Evolutionary conservation across 768 basidiomycete genomes (phyloP).

Genomic region (Erythrobasidium yunnanense): DNA sequence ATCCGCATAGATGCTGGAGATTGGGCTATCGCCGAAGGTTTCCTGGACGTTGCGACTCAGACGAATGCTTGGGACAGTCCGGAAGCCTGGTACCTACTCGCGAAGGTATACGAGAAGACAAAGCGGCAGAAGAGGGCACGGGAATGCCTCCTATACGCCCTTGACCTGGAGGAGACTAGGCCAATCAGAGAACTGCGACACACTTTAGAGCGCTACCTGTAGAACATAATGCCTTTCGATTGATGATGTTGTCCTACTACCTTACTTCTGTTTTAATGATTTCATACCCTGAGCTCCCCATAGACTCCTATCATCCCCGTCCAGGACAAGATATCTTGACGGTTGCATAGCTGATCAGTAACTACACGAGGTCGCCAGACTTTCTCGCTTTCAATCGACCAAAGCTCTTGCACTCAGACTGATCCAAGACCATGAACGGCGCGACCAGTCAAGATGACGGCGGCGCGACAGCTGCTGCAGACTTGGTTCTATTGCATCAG

Average conservation of each 20-base stretch:
- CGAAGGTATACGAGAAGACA: slow-evolving; percentile 65
- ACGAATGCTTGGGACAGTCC: slow-evolving; percentile 71
- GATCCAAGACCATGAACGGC: not conserved
- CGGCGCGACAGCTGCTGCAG: slow-evolving; percentile 25
- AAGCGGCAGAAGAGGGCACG: slow-evolving; percentile 59
- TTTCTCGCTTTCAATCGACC: too few relatives aligned
- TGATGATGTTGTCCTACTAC: not conserved
- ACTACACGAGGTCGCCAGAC: too few relatives aligned
- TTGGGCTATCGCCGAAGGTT: slow-evolving; percentile 57
- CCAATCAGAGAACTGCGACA: slow-evolving; percentile 39
- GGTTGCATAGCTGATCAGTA: too few relatives aligned
- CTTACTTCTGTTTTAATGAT: too few relatives aligned
- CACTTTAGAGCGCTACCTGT: slow-evolving; percentile 29
- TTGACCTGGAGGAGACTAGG: slow-evolving; percentile 46
- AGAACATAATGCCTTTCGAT: not conserved
- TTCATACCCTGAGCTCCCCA: too few relatives aligned
- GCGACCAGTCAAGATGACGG: not conserved
- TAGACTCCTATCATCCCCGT: too few relatives aligned
- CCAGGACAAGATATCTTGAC: too few relatives aligned
- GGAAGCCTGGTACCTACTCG: slow-evolving; percentile 90
- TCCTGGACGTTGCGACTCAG: slow-evolving; percentile 65
- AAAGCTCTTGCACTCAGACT: not conserved
- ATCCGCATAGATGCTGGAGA: slow-evolving; percentile 51
- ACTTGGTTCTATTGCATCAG: slow-evolving; percentile 34
- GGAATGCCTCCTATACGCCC: slow-evolving; percentile 62